phyloP scores from a whole-genome alignment of 768 basidiomycete species.

The Mycena filopes region DNA sequence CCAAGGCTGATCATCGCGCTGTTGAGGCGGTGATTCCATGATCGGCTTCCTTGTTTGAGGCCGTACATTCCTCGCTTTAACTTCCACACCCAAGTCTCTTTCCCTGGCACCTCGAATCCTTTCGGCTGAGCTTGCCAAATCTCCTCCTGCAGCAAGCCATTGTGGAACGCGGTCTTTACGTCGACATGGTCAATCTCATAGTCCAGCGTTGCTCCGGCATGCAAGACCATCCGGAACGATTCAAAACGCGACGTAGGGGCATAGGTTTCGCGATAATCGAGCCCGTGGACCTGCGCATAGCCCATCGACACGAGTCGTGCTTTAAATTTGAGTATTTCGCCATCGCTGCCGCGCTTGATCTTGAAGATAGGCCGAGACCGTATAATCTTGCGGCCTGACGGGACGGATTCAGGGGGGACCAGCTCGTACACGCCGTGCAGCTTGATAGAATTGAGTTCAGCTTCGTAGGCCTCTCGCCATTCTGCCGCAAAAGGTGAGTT shows the following conservation, averaged over 20 bases:
- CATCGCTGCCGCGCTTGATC: background rate
- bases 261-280: background rate
- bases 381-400: background rate
- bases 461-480: slow-evolving; percentile 1
- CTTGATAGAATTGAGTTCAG: slow-evolving; percentile 2
- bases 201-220: slow-evolving; percentile 1
- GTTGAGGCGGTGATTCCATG: slow-evolving; percentile 9
- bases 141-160: slow-evolving; percentile 2
- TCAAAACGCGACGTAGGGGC: slow-evolving; percentile 1
- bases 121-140: background rate
- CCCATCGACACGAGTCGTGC: slow-evolving; percentile 1
- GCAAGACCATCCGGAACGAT: slow-evolving; percentile 6
- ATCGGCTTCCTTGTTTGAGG: slow-evolving; percentile 4
- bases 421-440: background rate
- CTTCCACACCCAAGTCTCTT: background rate
- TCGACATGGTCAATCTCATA: slow-evolving; percentile 2
- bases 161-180: slow-evolving; percentile 6
- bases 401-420: slow-evolving; percentile 2
- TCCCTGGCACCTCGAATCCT: background rate
- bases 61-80: slow-evolving; percentile 5
- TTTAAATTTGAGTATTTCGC: slow-evolving; percentile 5
- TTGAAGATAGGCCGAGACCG: slow-evolving; percentile 4
- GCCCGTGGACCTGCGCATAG: background rate
- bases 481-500: slow-evolving; percentile 6
- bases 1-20: slow-evolving; percentile 13